These are phyloP conservation scores for Dissophora globulifera DNA, from an alignment of 192 early-diverging fungal genomes.

Conservation along the genomic window DNA sequence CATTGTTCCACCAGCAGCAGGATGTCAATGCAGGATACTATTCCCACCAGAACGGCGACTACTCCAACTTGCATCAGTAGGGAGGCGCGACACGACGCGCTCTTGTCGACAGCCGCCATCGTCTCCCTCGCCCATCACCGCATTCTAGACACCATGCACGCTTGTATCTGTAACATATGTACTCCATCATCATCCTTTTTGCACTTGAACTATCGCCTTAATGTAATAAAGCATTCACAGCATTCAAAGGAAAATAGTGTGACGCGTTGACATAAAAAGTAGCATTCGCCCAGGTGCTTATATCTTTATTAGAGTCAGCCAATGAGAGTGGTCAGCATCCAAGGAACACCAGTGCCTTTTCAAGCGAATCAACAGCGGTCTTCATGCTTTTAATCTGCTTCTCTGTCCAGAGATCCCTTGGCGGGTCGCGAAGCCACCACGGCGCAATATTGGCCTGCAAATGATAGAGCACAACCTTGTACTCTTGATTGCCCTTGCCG, in stretches of 20 bases:
- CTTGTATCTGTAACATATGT: conserved; percentile 11
- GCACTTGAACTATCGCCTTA: neutral
- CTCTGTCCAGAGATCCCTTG: conserved; percentile 34
- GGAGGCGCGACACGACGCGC: neutral
- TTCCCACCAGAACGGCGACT: conserved; percentile 35
- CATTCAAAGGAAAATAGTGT: no score
- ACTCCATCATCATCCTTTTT: neutral
- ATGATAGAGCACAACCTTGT: conserved; percentile 40
- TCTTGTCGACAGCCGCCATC: neutral
- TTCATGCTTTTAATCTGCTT: conserved; percentile 21
- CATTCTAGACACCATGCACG: no score
- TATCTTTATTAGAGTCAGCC: neutral
- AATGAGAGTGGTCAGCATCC: conserved; percentile 24
- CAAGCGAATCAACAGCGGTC: conserved; percentile 23
- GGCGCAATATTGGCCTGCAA: conserved; percentile 39
- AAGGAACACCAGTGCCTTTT: conserved; percentile 29
- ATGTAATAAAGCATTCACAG: neutral
- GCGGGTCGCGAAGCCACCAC: conserved; percentile 30
- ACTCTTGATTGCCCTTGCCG: conserved; percentile 32
- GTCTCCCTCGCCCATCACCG: no score
- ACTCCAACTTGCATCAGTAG: conserved; percentile 35
- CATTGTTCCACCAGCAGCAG: conserved; percentile 40
- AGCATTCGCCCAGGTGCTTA: neutral
- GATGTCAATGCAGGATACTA: conserved; percentile 41
- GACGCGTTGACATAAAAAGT: no score